Conservation (phyloP, 1,284 basidiomycete species). For the Trichosporon faecale region DNA sequence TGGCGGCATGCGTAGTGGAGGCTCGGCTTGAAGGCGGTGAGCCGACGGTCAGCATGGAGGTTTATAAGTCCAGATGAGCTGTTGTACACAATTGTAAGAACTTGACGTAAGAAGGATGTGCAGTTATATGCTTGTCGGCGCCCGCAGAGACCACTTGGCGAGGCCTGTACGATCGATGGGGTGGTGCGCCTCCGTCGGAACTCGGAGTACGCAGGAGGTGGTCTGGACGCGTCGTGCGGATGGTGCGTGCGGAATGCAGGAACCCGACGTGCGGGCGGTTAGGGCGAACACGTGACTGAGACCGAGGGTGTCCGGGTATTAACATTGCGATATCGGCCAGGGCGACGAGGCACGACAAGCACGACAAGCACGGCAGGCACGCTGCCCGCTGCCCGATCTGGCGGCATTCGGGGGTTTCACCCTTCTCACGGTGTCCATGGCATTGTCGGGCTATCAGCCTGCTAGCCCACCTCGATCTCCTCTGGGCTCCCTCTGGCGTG, state of each 20-base stretch:
- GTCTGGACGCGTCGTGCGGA: background rate
- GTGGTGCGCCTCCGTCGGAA: background rate
- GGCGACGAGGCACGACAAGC: background rate
- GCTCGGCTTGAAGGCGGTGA: background rate
- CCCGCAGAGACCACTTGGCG: background rate
- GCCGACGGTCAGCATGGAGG: too few relatives aligned
- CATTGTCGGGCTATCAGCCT: background rate
- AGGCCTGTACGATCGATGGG: too few relatives aligned
- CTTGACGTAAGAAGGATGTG: background rate
- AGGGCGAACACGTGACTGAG: background rate
- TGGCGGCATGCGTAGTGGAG: background rate
- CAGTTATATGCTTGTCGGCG: background rate
- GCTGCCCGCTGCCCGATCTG: background rate
- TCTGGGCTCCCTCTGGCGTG: background rate
- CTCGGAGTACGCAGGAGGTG: background rate
- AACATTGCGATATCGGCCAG: background rate
- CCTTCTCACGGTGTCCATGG: background rate
- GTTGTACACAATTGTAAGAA: background rate
- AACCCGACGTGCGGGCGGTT: background rate
- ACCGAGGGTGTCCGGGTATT: background rate
- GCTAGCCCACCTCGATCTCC: background rate
- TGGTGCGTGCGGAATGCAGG: background rate
- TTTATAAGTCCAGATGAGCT: too few relatives aligned
- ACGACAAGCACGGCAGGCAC: background rate
- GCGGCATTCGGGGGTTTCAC: background rate